A percentile compares a stretch with the other conserved stretches of the same genome.
Conservation (phyloP, 345 rosid genomes). For the Eucalyptus victrix region DNA sequence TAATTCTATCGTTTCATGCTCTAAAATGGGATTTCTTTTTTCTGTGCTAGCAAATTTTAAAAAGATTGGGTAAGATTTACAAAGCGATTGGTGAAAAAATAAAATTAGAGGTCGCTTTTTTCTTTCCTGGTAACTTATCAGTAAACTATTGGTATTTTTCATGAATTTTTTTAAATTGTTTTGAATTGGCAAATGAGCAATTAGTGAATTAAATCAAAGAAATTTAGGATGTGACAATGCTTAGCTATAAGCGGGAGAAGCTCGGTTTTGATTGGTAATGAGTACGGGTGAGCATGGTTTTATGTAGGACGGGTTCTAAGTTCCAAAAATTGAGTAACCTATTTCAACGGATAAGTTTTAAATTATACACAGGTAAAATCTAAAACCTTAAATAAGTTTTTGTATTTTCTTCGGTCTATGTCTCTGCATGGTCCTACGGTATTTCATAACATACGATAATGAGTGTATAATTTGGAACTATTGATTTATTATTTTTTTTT, state of each 20-base stretch:
- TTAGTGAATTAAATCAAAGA: not conserved
- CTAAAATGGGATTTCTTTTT: not conserved
- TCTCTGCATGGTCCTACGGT: no score
- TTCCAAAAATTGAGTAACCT: no score
- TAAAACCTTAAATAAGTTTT: no score
- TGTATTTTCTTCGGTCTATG: no score
- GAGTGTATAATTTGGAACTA: no score
- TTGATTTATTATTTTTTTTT: no score
- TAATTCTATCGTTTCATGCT: not conserved
- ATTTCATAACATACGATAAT: no score
- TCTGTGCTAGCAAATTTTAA: not conserved
- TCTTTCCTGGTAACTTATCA: not conserved
- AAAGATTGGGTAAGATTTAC: not conserved
- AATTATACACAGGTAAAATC: rapidly evolving
- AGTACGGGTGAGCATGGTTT: no score
- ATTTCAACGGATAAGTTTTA: rapidly evolving
- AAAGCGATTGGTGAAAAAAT: not conserved
- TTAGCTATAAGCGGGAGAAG: not conserved
- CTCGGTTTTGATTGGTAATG: no score
- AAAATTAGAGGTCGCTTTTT: not conserved
- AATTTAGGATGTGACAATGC: not conserved
- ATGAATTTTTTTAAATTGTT: not conserved
- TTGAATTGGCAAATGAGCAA: not conserved
- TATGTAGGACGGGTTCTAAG: rapidly evolving
- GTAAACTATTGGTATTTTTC: not conserved